These are phyloP conservation scores for Agrostemma githago DNA, from an alignment of 148 eudicot genomes.

Conservation along the genomic window DNA sequence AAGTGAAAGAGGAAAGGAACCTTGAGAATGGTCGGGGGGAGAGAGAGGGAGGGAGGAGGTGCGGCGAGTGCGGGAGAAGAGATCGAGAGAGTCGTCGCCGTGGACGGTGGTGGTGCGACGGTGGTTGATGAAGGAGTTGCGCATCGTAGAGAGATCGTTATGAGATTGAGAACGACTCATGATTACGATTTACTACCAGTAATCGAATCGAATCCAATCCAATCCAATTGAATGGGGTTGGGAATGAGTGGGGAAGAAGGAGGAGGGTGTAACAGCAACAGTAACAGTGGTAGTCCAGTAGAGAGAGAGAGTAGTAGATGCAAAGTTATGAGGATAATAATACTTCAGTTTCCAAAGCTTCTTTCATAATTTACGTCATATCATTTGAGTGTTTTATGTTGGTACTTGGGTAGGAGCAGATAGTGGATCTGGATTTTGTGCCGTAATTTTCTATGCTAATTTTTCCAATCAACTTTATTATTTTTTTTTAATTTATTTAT, in stretches of 20 bases:
- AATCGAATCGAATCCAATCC: not conserved
- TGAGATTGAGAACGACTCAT: slow-evolving; percentile 11
- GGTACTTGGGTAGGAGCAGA: not conserved
- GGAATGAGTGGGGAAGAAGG: not conserved
- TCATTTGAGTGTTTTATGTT: slow-evolving; percentile 14
- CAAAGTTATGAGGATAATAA: not conserved
- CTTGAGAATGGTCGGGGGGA: slow-evolving; percentile 41
- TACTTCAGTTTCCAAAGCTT: not conserved
- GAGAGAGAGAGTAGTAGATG: not conserved
- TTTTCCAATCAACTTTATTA: no score
- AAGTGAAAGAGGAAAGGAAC: slow-evolving; percentile 16
- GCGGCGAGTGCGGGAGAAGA: slow-evolving; percentile 54
- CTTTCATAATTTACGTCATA: slow-evolving; percentile 29
- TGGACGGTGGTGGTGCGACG: slow-evolving; percentile 15
- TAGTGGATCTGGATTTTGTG: slow-evolving; percentile 13
- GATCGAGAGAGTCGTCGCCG: slow-evolving; percentile 45
- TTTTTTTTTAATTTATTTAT: no score
- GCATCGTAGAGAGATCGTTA: not conserved
- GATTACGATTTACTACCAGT: not conserved
- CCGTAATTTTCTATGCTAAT: not conserved
- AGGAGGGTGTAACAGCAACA: no score
- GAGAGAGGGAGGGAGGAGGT: slow-evolving; percentile 36
- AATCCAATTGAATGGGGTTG: not conserved
- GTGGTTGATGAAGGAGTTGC: slow-evolving; percentile 19
- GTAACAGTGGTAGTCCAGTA: not conserved